A percentile compares a stretch with the other conserved stretches of the same genome.
phyloP scores from a whole-genome alignment of 2,329 filamentous ascomycete species.

The Geoglossum cookeanum region DNA sequence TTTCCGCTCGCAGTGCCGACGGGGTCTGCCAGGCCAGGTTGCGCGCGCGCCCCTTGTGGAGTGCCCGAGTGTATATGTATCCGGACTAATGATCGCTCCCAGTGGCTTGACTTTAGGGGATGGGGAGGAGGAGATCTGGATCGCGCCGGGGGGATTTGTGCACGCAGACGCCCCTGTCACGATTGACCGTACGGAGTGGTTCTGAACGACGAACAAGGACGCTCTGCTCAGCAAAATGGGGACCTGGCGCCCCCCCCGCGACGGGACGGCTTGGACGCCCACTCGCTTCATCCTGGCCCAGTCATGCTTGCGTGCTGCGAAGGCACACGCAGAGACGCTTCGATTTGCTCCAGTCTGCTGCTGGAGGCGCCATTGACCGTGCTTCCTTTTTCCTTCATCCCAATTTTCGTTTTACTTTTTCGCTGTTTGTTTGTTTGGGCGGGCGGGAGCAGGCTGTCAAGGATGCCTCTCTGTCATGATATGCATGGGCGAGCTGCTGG shows the following conservation, averaged over 20 bases:
- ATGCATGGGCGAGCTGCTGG: neutral
- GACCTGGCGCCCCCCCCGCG: slow-evolving; percentile 1
- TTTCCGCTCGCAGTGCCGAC: neutral
- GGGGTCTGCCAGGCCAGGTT: neutral
- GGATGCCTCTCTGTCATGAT: slow-evolving; percentile 1
- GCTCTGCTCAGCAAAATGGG: neutral
- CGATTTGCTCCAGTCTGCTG: neutral
- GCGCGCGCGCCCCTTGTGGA: slow-evolving; percentile 1
- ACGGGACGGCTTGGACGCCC: slow-evolving; percentile 2
- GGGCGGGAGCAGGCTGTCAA: neutral
- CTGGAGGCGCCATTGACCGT: neutral
- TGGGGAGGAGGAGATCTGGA: neutral
- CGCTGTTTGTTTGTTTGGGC: neutral
- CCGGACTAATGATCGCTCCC: slow-evolving; percentile 1
- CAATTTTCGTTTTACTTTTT: neutral
- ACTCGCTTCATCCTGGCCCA: slow-evolving; percentile 1
- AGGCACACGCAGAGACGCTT: neutral
- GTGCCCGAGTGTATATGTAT: slow-evolving; percentile 1
- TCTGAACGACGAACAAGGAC: neutral
- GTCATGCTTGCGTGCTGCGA: neutral
- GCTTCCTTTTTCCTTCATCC: neutral
- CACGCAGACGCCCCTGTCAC: neutral
- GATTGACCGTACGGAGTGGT: neutral
- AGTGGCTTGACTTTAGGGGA: neutral
- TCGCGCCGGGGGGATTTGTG: neutral